phyloP scores from a whole-genome alignment of 2,329 filamentous ascomycete species.

The Acrocalymma vagum region DNA sequence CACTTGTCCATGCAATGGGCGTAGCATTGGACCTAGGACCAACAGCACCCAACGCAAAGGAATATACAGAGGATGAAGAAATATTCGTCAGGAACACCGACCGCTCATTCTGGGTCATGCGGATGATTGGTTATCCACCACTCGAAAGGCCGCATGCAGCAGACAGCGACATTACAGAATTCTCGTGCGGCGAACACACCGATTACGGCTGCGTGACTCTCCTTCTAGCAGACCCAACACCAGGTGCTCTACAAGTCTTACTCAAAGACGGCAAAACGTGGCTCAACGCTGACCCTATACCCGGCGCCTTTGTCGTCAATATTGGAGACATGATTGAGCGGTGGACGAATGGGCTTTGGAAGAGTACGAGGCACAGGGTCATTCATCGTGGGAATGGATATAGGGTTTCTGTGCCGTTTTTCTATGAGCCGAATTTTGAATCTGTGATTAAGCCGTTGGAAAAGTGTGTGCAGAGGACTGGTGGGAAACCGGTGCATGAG shows the following conservation, averaged over 20 bases:
- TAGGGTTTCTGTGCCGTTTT: conserved; percentile 57
- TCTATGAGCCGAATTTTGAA: conserved; percentile 58
- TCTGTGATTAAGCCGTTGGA: conserved; percentile 48
- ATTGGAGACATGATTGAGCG: conserved; percentile 60
- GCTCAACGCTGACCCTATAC: conserved; percentile 55
- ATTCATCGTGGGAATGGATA: conserved; percentile 51
- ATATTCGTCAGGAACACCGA: conserved; percentile 43
- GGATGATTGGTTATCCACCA: conserved; percentile 51
- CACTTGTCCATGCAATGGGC: conserved; percentile 49
- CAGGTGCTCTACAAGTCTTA: conserved; percentile 53
- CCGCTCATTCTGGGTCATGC: conserved; percentile 50
- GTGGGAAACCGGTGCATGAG: conserved; percentile 36
- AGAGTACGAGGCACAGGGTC: conserved; percentile 55
- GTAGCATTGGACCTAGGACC: conserved; percentile 41
- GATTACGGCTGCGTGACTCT: conserved; percentile 60
- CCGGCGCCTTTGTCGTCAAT: conserved; percentile 58
- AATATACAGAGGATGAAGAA: conserved; percentile 30
- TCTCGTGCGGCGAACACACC: conserved; percentile 53
- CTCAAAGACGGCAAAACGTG: conserved; percentile 51
- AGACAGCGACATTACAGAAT: conserved; percentile 27
- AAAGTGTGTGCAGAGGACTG: conserved; percentile 46
- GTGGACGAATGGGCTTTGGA: conserved; percentile 55
- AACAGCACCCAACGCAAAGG: background rate
- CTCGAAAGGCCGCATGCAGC: conserved; percentile 22
- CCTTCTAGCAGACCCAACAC: conserved; percentile 54